phyloP scores from a whole-genome alignment of 495 filamentous ascomycete species.

The Trichoderma virens region DNA sequence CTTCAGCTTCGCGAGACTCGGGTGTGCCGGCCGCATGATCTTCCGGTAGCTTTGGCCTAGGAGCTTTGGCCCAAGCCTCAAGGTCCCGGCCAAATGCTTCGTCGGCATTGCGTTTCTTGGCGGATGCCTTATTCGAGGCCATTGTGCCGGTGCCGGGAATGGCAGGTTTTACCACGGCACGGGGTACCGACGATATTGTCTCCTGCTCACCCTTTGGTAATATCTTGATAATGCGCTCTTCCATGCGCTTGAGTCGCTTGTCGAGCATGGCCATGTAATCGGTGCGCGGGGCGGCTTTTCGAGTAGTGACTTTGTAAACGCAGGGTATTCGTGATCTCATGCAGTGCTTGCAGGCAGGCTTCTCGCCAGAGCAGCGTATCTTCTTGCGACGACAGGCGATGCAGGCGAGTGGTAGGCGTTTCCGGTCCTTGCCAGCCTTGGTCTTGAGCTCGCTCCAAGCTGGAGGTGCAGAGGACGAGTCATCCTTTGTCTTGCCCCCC shows the following conservation, averaged over 20 bases:
- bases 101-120: slow-evolving; percentile 79
- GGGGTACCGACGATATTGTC: slow-evolving; percentile 27
- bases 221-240: slow-evolving; percentile 93
- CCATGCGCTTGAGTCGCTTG: slow-evolving; percentile 88
- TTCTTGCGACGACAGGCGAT: slow-evolving; percentile 96
- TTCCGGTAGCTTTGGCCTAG: neutral
- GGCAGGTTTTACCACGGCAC: slow-evolving; percentile 59
- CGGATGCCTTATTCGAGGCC: slow-evolving; percentile 33
- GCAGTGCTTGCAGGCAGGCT: slow-evolving; percentile 95
- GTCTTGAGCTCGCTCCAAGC: slow-evolving; percentile 97
- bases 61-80: slow-evolving; percentile 70
- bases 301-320: slow-evolving; percentile 95
- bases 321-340: slow-evolving; percentile 88
- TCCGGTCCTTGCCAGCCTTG: slow-evolving; percentile 94
- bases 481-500: slow-evolving; percentile 44
- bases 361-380: slow-evolving; percentile 95
- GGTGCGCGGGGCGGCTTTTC: slow-evolving; percentile 91
- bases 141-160: slow-evolving; percentile 73
- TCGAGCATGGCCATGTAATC: slow-evolving; percentile 99
- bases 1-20: slow-evolving; percentile 59
- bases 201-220: slow-evolving; percentile 78
- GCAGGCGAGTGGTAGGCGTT: slow-evolving; percentile 86
- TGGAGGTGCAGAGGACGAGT: slow-evolving; percentile 47
- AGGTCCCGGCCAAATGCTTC: slow-evolving; percentile 81
- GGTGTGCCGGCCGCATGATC: slow-evolving; percentile 39